These are phyloP conservation scores for Brettanomyces bruxellensis DNA, from an alignment of 805 yeast genomes.

Conservation along the genomic window DNA sequence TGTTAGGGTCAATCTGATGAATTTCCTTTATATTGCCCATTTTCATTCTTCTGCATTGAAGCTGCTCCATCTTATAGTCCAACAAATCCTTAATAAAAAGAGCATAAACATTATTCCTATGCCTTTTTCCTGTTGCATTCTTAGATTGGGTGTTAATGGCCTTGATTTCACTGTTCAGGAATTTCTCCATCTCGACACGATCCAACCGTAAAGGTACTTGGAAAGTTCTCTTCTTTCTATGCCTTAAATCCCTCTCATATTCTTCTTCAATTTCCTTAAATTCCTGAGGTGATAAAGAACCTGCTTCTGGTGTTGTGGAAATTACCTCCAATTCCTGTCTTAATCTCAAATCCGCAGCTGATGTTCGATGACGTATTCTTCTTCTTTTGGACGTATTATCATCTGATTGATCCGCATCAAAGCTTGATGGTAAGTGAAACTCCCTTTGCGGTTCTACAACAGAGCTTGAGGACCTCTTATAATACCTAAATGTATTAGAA, in stretches of 20 bases:
- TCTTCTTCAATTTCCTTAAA: neutral
- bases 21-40: slow-evolving; percentile 20
- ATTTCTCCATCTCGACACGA: slow-evolving; percentile 11
- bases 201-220: slow-evolving; percentile 15
- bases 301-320: slow-evolving; percentile 7
- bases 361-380: neutral
- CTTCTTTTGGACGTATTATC: neutral
- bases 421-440: neutral
- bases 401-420: neutral
- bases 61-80: slow-evolving; percentile 11
- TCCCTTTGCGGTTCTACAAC: neutral
- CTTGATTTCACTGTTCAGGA: slow-evolving; percentile 17
- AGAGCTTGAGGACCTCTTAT: too few species aligned
- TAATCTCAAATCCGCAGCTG: slow-evolving; percentile 3
- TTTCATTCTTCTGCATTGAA: slow-evolving; percentile 10
- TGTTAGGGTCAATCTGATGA: slow-evolving; percentile 5
- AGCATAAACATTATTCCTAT: slow-evolving; percentile 19
- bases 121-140: slow-evolving; percentile 14
- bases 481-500: too few species aligned
- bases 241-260: slow-evolving; percentile 7
- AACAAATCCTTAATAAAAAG: slow-evolving; percentile 20
- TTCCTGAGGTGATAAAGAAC: slow-evolving; percentile 4
- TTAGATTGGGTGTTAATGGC: slow-evolving; percentile 17
- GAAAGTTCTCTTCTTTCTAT: slow-evolving; percentile 9
- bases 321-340: slow-evolving; percentile 4